Base-by-base conservation (phyloP, 23 red algal species). In the Chondrus crispus region DNA sequence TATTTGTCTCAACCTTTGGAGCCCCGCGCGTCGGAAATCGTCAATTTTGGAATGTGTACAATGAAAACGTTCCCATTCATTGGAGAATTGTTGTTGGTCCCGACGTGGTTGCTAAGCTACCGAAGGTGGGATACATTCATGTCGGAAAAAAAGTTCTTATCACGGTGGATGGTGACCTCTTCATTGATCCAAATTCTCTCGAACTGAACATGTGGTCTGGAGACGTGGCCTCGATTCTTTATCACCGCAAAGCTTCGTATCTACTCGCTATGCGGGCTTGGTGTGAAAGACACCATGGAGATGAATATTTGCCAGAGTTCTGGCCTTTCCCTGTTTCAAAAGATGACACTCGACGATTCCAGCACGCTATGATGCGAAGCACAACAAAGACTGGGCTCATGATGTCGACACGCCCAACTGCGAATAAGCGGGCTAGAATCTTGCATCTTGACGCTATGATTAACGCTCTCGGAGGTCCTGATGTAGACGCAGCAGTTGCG, bases 131-230 rank as follows among this genome's bases (percentile, higher is more conserved):
- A 8, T 96, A 91, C 68, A 82, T 52, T 49, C 94, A 96, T 53
- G 84, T 88, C 9, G 94, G 94, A 6, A 96, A 96, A 77, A 96
- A 96, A 77, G 94, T 96, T 20, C 94, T 96, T 10, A 19, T 96
- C 38, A 96, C 94, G 6, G 79, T 84, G 14, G 94, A 92, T 40
- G 94, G 94, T 12, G 94, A 96, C 36, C 84, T 96, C 43, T 96
- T 96, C 68, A 89, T 96, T n/a, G 94, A 96, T 62, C 94, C 94
- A 19, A 96, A 86, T 76, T 88, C 94, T 14, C 83, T 96, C 45
- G 94, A 96, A 70, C 70, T 96, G 16, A 96, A 96, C 82, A 79
- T 96, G 75, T 96, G 94, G 94, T 88, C 82, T 3, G 94, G 94
- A 26, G 94, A 96, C 53, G 79, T 87, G 28, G 88, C 94, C 36